Base-by-base conservation (phyloP, 805 yeast species). In the Kregervanrija pseudodelftensis region DNA sequence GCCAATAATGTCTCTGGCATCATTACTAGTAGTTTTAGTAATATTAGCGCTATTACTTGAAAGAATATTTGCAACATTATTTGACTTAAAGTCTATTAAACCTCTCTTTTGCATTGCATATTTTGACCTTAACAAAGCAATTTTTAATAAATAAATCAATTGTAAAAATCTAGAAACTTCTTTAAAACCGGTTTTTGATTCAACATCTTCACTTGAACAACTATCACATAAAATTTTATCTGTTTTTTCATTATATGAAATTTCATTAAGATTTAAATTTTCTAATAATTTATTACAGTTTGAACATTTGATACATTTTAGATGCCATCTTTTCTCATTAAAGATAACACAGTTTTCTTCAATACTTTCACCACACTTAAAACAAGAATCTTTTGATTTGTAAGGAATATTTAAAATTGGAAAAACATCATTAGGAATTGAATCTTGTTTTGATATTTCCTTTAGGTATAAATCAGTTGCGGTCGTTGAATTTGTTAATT, bases 261-360 rank as follows among this genome's bases (percentile, higher is more conserved):
- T 68, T 41, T 73, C 79, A 12, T 64, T 60, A 12, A 70, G 49
- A 30, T 40, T 44, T 46, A 35, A 37, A 16, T 40, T 36, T 22
- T 22, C 28, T 5, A 79, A 65, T 0, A 49, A 44, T 36, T 72
- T 70, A 11, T 62, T 56, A 60, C 97, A 90, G 8, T 59, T 58
- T 0, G 76, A 63, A 57, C 98, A 91, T 9, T 61, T 55, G 37
- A 91, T 73, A 64, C 99, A 93, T 30, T 73, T 67, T 11, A 70
- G 47, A 60, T 93, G 99, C 97, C 96, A 91, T 54, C 96, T 75
- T 41, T 69, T 66, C 33, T 79, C 79, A 15, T 69, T 69, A 52
- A 71, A 76, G 38, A 72, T 73, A 12, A 80, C 67, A 64, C 98
- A 91, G n/a, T 74, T 74, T 53, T 82, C 93, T 62, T 93, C 97